Conservation (phyloP, 1,139 yeast genomes). For the Geotrichum australiense region DNA sequence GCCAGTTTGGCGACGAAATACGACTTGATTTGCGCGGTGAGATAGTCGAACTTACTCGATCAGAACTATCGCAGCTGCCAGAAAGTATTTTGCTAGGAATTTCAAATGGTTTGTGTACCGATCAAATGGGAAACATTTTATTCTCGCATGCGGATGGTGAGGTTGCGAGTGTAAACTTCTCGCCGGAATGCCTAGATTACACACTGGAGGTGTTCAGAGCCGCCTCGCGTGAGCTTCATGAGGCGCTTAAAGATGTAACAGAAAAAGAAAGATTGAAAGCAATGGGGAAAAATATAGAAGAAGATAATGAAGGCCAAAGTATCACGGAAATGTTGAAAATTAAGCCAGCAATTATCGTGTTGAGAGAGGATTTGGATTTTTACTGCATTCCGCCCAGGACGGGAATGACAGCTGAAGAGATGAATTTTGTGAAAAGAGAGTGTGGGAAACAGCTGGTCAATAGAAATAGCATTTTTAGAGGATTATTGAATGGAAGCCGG, state of each 20-base stretch:
- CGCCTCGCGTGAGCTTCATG: slow-evolving; percentile 61
- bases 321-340: slow-evolving; percentile 59
- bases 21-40: slow-evolving; percentile 57
- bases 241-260: background rate
- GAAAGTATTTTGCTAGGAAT: slow-evolving; percentile 81
- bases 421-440: slow-evolving; percentile 58
- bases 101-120: slow-evolving; percentile 68
- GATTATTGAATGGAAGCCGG: slow-evolving; percentile 40
- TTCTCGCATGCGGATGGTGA: slow-evolving; percentile 43
- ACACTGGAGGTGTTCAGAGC: slow-evolving; percentile 59
- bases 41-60: slow-evolving; percentile 66
- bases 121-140: slow-evolving; percentile 81
- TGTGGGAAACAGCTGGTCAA: slow-evolving; percentile 52
- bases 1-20: slow-evolving; percentile 10
- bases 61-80: slow-evolving; percentile 85
- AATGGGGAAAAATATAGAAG: background rate
- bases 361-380: slow-evolving; percentile 90
- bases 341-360: slow-evolving; percentile 86
- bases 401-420: slow-evolving; percentile 29
- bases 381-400: slow-evolving; percentile 72
- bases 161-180: slow-evolving; percentile 57
- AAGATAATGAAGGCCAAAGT: slow-evolving; percentile 18
- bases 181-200: slow-evolving; percentile 79
- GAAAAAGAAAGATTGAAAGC: background rate
- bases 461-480: slow-evolving; percentile 61